Conservation (phyloP, 352 stramenopile genomes). For the Globisporangium acanthophoron region DNA sequence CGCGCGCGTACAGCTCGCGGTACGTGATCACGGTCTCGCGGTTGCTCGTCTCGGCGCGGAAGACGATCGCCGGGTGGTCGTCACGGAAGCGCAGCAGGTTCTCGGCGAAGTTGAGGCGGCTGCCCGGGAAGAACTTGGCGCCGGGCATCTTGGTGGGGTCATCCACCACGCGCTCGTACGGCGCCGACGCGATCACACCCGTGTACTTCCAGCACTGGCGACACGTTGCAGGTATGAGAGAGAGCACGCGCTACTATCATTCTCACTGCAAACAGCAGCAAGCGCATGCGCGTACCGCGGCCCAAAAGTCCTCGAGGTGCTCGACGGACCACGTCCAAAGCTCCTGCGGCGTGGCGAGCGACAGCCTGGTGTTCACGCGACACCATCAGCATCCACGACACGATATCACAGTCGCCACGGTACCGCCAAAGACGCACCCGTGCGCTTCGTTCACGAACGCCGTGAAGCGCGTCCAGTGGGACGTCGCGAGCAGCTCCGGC, state of each 20-base stretch:
- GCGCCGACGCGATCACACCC: slow-evolving; percentile 47
- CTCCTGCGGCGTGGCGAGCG: slow-evolving; percentile 35
- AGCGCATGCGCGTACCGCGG: slow-evolving; percentile 17
- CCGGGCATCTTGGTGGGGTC: slow-evolving; percentile 60
- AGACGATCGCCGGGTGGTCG: slow-evolving; percentile 65
- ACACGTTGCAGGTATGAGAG: background rate
- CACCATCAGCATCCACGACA: background rate
- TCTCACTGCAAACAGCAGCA: background rate
- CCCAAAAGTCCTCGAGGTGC: slow-evolving; percentile 64
- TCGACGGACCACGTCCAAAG: slow-evolving; percentile 74
- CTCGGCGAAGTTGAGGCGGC: slow-evolving; percentile 70
- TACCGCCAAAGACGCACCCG: slow-evolving; percentile 20
- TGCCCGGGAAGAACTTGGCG: slow-evolving; percentile 67
- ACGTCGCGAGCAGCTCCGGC: slow-evolving; percentile 34
- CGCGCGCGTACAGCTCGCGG: slow-evolving; percentile 55
- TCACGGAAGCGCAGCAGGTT: slow-evolving; percentile 73
- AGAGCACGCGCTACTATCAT: background rate
- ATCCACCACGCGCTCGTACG: slow-evolving; percentile 50
- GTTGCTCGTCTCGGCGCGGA: slow-evolving; percentile 69
- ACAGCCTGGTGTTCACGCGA: slow-evolving; percentile 16
- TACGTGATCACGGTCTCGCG: slow-evolving; percentile 49
- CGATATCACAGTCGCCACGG: too few relatives aligned
- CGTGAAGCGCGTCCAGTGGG: slow-evolving; percentile 70
- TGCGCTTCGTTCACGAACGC: slow-evolving; percentile 49
- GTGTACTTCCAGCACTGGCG: slow-evolving; percentile 68